phyloP scores from a whole-genome alignment of 441 rosid species.

The Biscutella laevigata region DNA sequence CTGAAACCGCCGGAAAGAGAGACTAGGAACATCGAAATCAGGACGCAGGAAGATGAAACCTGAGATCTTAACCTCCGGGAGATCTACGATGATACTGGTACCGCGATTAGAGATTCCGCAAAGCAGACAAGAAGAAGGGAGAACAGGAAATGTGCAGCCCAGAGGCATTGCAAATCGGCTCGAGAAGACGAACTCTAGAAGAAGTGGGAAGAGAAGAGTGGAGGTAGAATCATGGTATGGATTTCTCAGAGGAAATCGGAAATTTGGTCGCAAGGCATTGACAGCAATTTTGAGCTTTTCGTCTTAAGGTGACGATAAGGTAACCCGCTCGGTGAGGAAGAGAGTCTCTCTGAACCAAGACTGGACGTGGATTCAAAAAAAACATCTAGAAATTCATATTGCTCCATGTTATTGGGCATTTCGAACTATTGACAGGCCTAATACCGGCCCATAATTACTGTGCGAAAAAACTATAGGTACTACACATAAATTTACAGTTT shows the following conservation, averaged over 20 bases:
- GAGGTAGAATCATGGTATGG: slow-evolving; percentile 13
- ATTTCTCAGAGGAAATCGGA: neutral
- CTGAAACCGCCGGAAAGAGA: slow-evolving; percentile 10
- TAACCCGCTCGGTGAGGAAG: no score
- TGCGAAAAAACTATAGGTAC: no score
- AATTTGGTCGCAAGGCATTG: neutral
- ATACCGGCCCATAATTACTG: no score
- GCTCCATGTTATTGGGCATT: no score
- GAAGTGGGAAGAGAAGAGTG: slow-evolving; percentile 17
- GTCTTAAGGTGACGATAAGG: no score
- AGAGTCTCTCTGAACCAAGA: no score
- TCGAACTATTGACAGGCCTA: no score
- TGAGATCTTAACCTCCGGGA: slow-evolving; percentile 24
- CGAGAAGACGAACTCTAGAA: slow-evolving; percentile 22
- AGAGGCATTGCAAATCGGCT: slow-evolving; percentile 30
- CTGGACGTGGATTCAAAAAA: no score
- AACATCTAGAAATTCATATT: no score
- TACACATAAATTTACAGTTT: no score
- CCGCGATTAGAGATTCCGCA: slow-evolving; percentile 14
- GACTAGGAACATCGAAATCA: neutral
- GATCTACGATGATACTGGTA: slow-evolving; percentile 7
- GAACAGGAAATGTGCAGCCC: slow-evolving; percentile 20
- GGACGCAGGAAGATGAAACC: slow-evolving; percentile 11
- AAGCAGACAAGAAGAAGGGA: slow-evolving; percentile 25
- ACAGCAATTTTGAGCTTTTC: neutral